phyloP scores from a whole-genome alignment of 495 filamentous ascomycete genomes.

The Elaphomyces granulatus region DNA sequence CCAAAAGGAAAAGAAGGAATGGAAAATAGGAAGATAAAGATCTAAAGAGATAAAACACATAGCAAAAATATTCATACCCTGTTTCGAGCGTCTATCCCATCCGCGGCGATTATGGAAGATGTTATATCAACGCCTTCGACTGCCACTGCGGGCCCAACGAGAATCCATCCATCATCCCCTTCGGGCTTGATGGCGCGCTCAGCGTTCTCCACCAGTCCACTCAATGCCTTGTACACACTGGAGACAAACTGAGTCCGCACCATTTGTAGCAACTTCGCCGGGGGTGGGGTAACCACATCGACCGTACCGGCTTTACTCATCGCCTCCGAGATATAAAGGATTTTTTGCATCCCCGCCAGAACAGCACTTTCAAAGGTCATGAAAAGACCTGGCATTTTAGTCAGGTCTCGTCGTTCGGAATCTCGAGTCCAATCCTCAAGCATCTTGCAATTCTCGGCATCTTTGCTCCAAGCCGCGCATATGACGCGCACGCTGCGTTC shows the following conservation, averaged over 20 bases:
- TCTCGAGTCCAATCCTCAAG: conserved; percentile 85
- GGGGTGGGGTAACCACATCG: conserved; percentile 69
- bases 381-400: conserved; percentile 78
- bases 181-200: conserved; percentile 50
- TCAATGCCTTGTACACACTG: conserved; percentile 79
- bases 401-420: conserved; percentile 64
- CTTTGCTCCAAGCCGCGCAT: conserved; percentile 73
- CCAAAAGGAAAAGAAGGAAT: neutral
- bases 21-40: too few species aligned
- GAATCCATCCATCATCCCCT: conserved; percentile 41
- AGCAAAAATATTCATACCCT: conserved; percentile 45
- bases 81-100: conserved; percentile 50
- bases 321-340: conserved; percentile 81
- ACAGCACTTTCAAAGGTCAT: conserved; percentile 63
- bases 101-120: conserved; percentile 27
- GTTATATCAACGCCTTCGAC: conserved; percentile 19
- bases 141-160: conserved; percentile 15
- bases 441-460: conserved; percentile 76
- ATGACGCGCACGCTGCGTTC: conserved; percentile 71
- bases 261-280: conserved; percentile 69
- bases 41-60: too few species aligned
- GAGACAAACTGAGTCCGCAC: conserved; percentile 78
- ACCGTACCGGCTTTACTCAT: conserved; percentile 48
- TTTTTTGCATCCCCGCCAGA: conserved; percentile 75
- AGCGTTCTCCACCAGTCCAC: conserved; percentile 91